phyloP scores from a whole-genome alignment of 805 yeast species.

The Saccharomyces jurei region DNA sequence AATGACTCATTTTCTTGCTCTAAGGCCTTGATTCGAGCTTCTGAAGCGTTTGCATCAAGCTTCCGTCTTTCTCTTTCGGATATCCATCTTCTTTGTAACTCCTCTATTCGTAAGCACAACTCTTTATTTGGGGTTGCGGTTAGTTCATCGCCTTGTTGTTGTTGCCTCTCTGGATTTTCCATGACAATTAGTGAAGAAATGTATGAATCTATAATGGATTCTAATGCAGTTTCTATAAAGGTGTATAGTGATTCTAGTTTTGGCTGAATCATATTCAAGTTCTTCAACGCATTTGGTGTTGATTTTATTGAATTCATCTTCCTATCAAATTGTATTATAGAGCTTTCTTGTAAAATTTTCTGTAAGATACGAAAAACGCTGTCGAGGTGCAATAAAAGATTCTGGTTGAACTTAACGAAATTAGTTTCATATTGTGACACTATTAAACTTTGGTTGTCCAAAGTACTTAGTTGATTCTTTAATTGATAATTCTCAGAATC shows the following conservation, averaged over 20 bases:
- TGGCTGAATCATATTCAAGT: constrained; percentile 24
- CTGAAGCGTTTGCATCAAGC: constrained; percentile 51
- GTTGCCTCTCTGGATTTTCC: constrained; percentile 3
- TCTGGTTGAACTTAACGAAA: constrained; percentile 37
- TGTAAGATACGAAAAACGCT: constrained; percentile 44
- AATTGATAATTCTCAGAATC: constrained; percentile 21
- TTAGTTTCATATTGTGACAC: constrained; percentile 17
- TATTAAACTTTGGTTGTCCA: constrained; percentile 22
- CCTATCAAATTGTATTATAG: constrained; percentile 50
- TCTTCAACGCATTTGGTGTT: constrained; percentile 12
- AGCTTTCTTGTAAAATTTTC: constrained; percentile 48
- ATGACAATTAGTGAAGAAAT: constrained; percentile 26
- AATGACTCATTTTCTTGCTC: constrained; percentile 47
- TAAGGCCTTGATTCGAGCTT: constrained; percentile 41
- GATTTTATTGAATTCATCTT: constrained; percentile 38
- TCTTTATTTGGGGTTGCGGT: constrained; percentile 26
- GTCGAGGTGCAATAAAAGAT: constrained; percentile 39
- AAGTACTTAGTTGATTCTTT: constrained; percentile 10
- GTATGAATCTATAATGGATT: constrained; percentile 51
- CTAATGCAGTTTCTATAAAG: constrained; percentile 54
- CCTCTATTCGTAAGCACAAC: constrained; percentile 47
- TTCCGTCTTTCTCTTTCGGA: constrained; percentile 63
- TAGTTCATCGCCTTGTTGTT: constrained; percentile 8
- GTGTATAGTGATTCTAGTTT: constrained; percentile 39
- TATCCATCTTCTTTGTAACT: constrained; percentile 57